Base-by-base conservation (phyloP, 306 rosid genomes). In the Arachis stenosperma region DNA sequence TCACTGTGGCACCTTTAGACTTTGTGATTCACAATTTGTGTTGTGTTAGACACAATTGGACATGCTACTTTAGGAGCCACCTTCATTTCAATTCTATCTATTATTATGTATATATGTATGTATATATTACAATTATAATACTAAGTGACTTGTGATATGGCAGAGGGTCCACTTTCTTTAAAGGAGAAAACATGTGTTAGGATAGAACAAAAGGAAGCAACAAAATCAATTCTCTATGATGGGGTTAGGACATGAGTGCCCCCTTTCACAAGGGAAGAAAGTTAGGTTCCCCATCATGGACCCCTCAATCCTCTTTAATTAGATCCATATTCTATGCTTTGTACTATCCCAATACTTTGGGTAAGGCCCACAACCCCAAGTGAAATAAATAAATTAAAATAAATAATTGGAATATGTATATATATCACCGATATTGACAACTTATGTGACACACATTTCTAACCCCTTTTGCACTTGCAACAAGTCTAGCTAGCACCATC, bases 241-340 rank as follows among this genome's bases (percentile, higher is more conserved):
- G 85, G 37, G 65, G 61, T 27, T 77, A 74, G 79, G 70, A 75
- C 80, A 88, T 83, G 82, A 86, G 89, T 85, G 89, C 78, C 83
- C 88, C 83, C 80, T 88, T 88, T 83, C 87, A 75, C 88, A 75
- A 88, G 93, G 81, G 74, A 88, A 79, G 87, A 86, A 83, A 90
- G 84, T 85, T 86, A 67, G 94, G 90, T 86, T 85, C 41, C 54
- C 70, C 77, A 82, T 78, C 84, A 83, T 84, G 86, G 84, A 84
- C 84, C 82, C 85, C 86, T 81, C 83, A 65, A 78, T 65, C 82
- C 65, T 75, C 75, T 79, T 84, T 75, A 81, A 73, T 76, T 76
- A 47, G 78, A 85, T 88, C 84, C 85, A 85, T 88, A 88, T 83
- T 89, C 74, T 83, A 83, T 80, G 87, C 88, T 69, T 81, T 86